Evolutionary conservation across 768 basidiomycete species (phyloP).

Genomic region (Boletus rubescentipes): DNA sequence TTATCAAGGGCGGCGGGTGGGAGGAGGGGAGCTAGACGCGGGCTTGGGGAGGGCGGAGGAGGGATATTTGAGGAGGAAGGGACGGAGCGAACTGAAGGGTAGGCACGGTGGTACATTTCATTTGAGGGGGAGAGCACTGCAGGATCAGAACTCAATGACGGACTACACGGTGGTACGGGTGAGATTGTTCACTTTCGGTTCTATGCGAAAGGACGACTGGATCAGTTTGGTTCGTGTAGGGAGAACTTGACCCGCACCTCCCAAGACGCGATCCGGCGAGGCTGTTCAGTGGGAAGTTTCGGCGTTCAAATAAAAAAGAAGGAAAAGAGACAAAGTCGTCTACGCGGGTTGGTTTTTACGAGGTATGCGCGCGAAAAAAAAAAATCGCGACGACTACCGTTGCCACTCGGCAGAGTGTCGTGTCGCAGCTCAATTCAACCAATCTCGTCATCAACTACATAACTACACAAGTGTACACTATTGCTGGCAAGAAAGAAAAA

Average conservation of each 20-base stretch:
- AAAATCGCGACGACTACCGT: constrained; percentile 2
- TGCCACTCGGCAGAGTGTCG: constrained; percentile 16
- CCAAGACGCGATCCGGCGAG: constrained; percentile 11
- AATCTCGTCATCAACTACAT: background rate
- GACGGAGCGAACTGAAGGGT: constrained; percentile 55
- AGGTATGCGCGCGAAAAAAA: constrained; percentile 12
- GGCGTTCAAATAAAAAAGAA: constrained; percentile 1
- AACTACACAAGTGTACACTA: background rate
- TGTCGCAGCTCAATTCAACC: background rate
- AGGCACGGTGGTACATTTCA: constrained; percentile 64
- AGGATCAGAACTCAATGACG: constrained; percentile 16
- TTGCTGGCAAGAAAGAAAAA: no score
- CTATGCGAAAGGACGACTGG: background rate
- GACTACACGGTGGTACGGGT: background rate
- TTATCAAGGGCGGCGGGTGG: constrained; percentile 46
- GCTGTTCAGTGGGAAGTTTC: constrained; percentile 2
- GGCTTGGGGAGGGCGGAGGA: constrained; percentile 27
- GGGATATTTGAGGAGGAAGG: constrained; percentile 38
- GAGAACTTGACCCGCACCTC: background rate
- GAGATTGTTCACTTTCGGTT: constrained; percentile 24
- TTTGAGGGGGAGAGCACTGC: constrained; percentile 35
- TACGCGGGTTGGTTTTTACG: constrained; percentile 11
- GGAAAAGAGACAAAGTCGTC: constrained; percentile 2
- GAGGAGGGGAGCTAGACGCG: constrained; percentile 51
- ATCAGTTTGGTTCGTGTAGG: background rate